These are phyloP conservation scores for Collybiopsis confluens DNA, from an alignment of 768 basidiomycete genomes.

Conservation along the genomic window DNA sequence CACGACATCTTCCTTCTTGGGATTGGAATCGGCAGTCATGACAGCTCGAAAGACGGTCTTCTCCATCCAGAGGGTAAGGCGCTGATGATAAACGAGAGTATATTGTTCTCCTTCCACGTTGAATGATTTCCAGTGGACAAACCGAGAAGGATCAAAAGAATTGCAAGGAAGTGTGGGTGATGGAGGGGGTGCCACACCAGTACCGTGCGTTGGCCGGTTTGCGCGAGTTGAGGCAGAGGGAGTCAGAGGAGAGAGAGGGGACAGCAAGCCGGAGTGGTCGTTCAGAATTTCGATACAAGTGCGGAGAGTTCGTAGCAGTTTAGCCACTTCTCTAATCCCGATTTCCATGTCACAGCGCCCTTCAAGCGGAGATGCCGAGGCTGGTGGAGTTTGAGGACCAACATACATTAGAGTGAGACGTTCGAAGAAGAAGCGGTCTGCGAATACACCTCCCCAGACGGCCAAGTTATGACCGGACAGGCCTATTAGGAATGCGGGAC, in stretches of 20 bases:
- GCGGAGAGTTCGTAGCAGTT: neutral
- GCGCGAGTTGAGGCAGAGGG: too few species aligned
- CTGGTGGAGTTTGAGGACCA: neutral
- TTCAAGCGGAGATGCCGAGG: neutral
- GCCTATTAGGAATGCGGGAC: constrained; percentile 1
- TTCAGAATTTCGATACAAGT: neutral
- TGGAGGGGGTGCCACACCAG: too few species aligned
- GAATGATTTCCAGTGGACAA: neutral
- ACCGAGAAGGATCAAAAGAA: neutral
- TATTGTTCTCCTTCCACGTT: neutral
- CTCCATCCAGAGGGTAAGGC: neutral
- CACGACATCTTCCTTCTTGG: neutral
- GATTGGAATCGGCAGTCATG: neutral
- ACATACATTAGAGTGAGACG: neutral
- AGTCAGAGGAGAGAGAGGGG: neutral
- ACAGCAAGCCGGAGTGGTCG: neutral
- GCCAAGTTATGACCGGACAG: neutral
- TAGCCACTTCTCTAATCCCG: neutral
- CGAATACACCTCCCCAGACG: constrained; percentile 3
- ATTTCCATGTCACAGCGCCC: too few species aligned
- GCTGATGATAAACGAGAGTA: neutral
- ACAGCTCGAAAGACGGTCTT: neutral
- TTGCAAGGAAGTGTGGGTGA: neutral
- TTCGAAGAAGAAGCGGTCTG: neutral
- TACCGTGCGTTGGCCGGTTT: too few species aligned